A percentile compares a stretch with the other conserved stretches of the same genome.
Evolutionary conservation across 768 basidiomycete genomes (phyloP).

Genomic region (Fistulinella prunicolor): DNA sequence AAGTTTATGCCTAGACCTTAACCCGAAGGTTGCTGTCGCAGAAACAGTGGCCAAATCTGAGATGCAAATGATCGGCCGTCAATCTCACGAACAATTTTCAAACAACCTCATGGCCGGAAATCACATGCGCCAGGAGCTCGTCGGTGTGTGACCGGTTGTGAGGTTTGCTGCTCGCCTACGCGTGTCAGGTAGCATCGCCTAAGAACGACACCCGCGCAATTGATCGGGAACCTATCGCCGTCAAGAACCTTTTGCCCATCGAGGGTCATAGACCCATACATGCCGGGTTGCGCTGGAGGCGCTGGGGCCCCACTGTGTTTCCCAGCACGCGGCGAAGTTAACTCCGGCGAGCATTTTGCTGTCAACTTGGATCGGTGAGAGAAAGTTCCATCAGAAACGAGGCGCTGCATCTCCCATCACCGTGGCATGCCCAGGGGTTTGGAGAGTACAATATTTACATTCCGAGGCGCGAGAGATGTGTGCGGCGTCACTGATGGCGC

Average conservation of each 20-base stretch:
- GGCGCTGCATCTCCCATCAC: not conserved
- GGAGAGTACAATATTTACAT: not conserved
- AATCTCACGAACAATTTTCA: no score
- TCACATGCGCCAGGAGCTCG: no score
- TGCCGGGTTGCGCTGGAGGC: no score
- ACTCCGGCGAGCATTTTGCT: not conserved
- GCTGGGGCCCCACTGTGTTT: not conserved
- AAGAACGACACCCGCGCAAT: not conserved
- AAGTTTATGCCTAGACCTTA: no score
- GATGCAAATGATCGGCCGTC: no score
- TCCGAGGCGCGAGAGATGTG: not conserved
- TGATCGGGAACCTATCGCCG: not conserved
- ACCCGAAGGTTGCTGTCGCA: no score
- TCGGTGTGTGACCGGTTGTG: no score
- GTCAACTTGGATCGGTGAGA: not conserved
- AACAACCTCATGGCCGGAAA: no score
- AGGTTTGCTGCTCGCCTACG: no score
- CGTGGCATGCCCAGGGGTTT: not conserved
- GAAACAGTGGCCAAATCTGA: no score
- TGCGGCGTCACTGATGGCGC: not conserved
- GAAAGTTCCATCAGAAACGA: slow-evolving; percentile 5
- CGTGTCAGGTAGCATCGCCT: not conserved
- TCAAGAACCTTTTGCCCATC: not conserved
- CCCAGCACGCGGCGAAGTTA: slow-evolving; percentile 3
- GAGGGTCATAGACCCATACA: no score